phyloP scores from a whole-genome alignment of 2,329 filamentous ascomycete species.

The Neobulgaria alba region DNA sequence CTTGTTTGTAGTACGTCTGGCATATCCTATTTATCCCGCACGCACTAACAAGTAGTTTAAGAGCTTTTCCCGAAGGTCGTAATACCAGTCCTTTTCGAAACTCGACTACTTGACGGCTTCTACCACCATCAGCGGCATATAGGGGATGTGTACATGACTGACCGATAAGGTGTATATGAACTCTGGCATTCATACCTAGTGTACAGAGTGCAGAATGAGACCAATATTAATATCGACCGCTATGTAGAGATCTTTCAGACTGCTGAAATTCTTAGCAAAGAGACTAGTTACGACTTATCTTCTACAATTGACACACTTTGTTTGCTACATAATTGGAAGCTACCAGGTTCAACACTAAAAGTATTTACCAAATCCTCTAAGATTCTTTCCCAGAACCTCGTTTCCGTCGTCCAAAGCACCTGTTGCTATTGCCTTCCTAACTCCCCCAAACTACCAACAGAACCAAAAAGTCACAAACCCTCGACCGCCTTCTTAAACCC shows the following conservation, averaged over 20 bases:
- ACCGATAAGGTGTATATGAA: constrained; percentile 3
- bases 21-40: not conserved
- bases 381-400: too few relatives aligned
- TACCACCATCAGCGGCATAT: not conserved
- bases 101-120: constrained; percentile 10
- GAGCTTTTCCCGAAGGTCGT: constrained; percentile 3
- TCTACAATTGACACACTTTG: constrained; percentile 9
- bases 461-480: too few relatives aligned
- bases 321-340: too few relatives aligned
- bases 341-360: too few relatives aligned
- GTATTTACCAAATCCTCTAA: too few relatives aligned
- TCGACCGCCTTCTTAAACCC: constrained; percentile 11
- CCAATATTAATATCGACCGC: too few relatives aligned
- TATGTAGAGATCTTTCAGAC: constrained; percentile 6
- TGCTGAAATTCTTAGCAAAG: constrained; percentile 7
- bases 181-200: constrained; percentile 14
- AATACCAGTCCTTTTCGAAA: constrained; percentile 11
- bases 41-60: not conserved
- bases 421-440: too few relatives aligned
- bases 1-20: constrained; percentile 11
- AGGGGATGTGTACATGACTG: constrained; percentile 4
- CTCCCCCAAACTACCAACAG: too few relatives aligned
- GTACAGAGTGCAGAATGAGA: constrained; percentile 9
- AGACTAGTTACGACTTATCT: constrained; percentile 1
- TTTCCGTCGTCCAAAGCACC: too few relatives aligned